Base-by-base conservation (phyloP, 179 eudicot species). In the Vitellaria paradoxa region DNA sequence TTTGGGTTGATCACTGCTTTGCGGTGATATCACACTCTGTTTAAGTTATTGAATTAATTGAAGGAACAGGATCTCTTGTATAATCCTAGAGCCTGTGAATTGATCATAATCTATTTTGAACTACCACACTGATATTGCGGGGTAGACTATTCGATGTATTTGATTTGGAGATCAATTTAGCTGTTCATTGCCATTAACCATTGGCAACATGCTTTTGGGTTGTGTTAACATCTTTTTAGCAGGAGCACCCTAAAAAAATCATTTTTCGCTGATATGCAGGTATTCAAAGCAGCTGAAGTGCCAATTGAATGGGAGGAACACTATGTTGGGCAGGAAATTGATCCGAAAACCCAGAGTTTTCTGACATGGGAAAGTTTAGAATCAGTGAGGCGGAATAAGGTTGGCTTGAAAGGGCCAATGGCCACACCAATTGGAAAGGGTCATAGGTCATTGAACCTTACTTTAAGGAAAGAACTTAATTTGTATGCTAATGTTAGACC, bases 391-490 rank as follows among this genome's bases (percentile, higher is more conserved):
- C 68, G 76, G 60, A 96, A 96, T 81, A 88, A 88, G 84, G 94
- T 96, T 77, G 99, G 99, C 56, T 76, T 96, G 20, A 96, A 96
- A 87, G 99, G 99, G 62, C 99, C 99, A 47, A 96, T 96, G 99
- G 99, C 99, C 79, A 96, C 99, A 72, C 98, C 99, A 52, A 94
- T 96, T 77, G 99, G 99, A 14, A 96, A 93, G 85, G 99, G 99
- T 45, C 98, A 96, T 84, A 93, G 99, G 45, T 96, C 99, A 2
- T 82, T 96, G 83, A 96, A 96, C 84, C 97, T 96, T 80, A 93
- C 98, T 49, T 80, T 96, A 82, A 92, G 99, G 82, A 96, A 96
- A 83, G 99, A 96, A 78, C 94, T 96, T 55, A 92, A 88, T 81
- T 80, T 96, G 76, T 96, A 92, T 82, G 99, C 99, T 73, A 96